These are phyloP conservation scores for Lathyrus tuberosus DNA, from an alignment of 306 rosid genomes.

Conservation along the genomic window DNA sequence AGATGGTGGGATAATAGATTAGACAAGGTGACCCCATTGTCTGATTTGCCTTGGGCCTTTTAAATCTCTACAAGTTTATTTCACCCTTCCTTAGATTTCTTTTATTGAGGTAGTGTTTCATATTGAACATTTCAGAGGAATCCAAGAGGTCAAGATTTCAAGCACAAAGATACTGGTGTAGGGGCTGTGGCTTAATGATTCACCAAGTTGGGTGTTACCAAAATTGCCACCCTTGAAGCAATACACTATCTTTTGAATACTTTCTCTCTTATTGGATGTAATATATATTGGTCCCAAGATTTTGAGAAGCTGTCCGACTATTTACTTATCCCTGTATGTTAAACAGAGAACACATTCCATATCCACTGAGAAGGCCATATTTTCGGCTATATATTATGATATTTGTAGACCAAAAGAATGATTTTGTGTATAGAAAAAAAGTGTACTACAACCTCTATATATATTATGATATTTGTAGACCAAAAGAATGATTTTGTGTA, in stretches of 20 bases:
- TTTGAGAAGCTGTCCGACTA: neutral
- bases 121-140: constrained; percentile 48
- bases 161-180: constrained; percentile 69
- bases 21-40: constrained; percentile 52
- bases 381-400: too few relatives aligned
- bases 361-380: constrained; percentile 72
- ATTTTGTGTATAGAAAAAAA: too few relatives aligned
- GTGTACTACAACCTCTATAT: too few relatives aligned
- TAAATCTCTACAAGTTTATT: neutral
- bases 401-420: too few relatives aligned
- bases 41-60: constrained; percentile 2
- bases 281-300: neutral
- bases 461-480: too few relatives aligned
- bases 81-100: constrained; percentile 21
- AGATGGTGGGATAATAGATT: constrained; percentile 81
- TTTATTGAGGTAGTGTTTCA: constrained; percentile 14
- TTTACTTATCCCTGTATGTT: constrained; percentile 38
- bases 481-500: too few relatives aligned
- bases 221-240: constrained; percentile 55
- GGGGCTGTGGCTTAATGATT: constrained; percentile 55
- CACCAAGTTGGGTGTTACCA: constrained; percentile 60
- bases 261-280: neutral
- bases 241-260: neutral
- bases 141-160: constrained; percentile 60
- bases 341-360: constrained; percentile 77